Conservation (phyloP, 805 yeast genomes). For the Metschnikowia kunwiensis region DNA sequence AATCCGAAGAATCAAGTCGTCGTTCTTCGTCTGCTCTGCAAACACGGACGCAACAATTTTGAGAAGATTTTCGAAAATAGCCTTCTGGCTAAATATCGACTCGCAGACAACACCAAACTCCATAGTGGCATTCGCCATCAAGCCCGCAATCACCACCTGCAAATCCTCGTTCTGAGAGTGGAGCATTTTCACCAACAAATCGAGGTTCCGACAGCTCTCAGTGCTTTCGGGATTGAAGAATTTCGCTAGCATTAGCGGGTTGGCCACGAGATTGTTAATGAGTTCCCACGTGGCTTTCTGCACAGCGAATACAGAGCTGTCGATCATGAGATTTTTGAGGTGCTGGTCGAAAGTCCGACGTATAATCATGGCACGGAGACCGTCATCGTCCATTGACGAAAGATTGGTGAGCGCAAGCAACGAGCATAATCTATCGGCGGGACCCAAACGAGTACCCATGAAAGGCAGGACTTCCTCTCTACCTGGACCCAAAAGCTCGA, state of each 20-base stretch:
- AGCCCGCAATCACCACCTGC: constrained; percentile 30
- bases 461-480: constrained; percentile 4
- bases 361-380: constrained; percentile 35
- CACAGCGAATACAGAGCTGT: constrained; percentile 37
- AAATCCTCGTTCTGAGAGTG: constrained; percentile 31
- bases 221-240: constrained; percentile 53
- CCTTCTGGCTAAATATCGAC: constrained; percentile 20
- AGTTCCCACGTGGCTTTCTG: constrained; percentile 65
- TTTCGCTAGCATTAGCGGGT: constrained; percentile 44
- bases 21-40: constrained; percentile 21
- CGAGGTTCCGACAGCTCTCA: constrained; percentile 34
- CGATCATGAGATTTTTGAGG: constrained; percentile 41
- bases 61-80: constrained; percentile 18
- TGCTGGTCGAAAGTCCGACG: constrained; percentile 48
- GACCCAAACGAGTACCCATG: constrained; percentile 18
- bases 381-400: constrained; percentile 44
- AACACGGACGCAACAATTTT: constrained; percentile 23
- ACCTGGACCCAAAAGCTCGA: constrained; percentile 41
- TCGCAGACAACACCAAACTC: constrained; percentile 36
- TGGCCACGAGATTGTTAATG: constrained; percentile 53
- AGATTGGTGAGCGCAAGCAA: constrained; percentile 67
- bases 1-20: constrained; percentile 30
- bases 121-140: constrained; percentile 40
- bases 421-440: constrained; percentile 50
- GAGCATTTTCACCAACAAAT: constrained; percentile 31